Percentiles rank a stretch among this genome's conserved stretches.
phyloP scores from a whole-genome alignment of 2,329 filamentous ascomycete species.

The Alternaria gaisen region DNA sequence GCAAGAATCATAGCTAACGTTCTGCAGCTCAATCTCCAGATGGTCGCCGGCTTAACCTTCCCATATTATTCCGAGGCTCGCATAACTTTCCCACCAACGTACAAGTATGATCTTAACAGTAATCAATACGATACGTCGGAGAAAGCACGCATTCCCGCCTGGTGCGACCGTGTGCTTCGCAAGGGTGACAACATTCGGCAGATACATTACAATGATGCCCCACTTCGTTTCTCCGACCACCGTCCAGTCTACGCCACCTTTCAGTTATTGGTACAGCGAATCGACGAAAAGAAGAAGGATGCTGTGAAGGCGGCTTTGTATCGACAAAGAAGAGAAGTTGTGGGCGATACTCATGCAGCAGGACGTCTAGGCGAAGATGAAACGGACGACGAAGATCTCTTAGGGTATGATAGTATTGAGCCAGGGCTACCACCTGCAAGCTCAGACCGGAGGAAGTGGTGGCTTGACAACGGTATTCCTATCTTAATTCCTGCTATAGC shows the following conservation, averaged over 20 bases:
- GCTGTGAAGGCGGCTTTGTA: slow-evolving; percentile 79
- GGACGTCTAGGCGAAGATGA: slow-evolving; percentile 62
- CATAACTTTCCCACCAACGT: slow-evolving; percentile 90
- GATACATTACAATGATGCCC: slow-evolving; percentile 80
- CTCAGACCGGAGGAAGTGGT: slow-evolving; percentile 70
- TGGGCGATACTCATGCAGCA: slow-evolving; percentile 70
- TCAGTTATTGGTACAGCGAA: slow-evolving; percentile 79
- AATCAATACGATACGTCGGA: slow-evolving; percentile 95
- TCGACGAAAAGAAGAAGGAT: slow-evolving; percentile 79
- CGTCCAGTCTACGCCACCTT: slow-evolving; percentile 94
- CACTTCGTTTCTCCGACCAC: slow-evolving; percentile 91
- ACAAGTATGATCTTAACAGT: slow-evolving; percentile 90
- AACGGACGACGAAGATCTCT: slow-evolving; percentile 78
- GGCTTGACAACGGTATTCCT: slow-evolving; percentile 68
- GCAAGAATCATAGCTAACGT: slow-evolving; percentile 33
- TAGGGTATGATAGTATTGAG: slow-evolving; percentile 83
- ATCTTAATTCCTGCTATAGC: slow-evolving; percentile 57
- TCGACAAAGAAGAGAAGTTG: slow-evolving; percentile 68
- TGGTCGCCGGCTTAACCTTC: slow-evolving; percentile 90
- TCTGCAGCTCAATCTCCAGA: slow-evolving; percentile 84
- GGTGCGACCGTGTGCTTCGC: slow-evolving; percentile 92
- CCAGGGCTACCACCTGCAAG: slow-evolving; percentile 74
- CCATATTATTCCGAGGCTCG: slow-evolving; percentile 89
- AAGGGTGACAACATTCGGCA: slow-evolving; percentile 87
- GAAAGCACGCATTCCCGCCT: slow-evolving; percentile 93